Base-by-base conservation (phyloP, 768 basidiomycete genomes). In the Krasilnikovozyma curviuscula region DNA sequence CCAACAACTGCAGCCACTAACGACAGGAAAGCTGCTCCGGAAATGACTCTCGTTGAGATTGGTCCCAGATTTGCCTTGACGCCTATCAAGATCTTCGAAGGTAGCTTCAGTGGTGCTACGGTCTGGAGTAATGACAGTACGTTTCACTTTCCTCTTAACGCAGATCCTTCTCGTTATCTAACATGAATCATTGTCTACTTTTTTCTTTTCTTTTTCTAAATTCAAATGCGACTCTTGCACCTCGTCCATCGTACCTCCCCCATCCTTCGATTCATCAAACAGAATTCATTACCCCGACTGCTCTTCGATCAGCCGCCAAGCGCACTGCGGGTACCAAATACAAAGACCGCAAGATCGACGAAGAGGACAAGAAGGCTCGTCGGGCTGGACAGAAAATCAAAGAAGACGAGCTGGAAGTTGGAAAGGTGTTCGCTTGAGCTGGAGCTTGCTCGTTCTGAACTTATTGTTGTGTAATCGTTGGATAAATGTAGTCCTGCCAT, bases 31-130 rank as follows among this genome's bases (percentile, higher is more conserved):
- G n/a, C n/a, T n/a, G n/a, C n/a, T n/a, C n/a, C n/a, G n/a, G n/a
- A n/a, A n/a, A n/a, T n/a, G n/a, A n/a, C n/a, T n/a, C n/a, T n/a
- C n/a, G 75, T 89, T 18, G 93, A 97, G 68, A 97, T 98, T 55
- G 93, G 93, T 12, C 93, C 93, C 10, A 77, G 93, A 38, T 93
- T 97, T 64, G 93, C 97, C 40, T 70, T 98, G 43, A 91, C 86
- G 30, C 93, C 93, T 9, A 95, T 98, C 57, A 78, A 86, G 46
- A 89, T 98, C 50, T 98, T 98, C 61, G 93, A 98, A 64, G 93
- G 93, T 9, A 85, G 88, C 3, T 97, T 98, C 67, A 74, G 77
- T 51, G 93, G 93, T 19, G 83, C 83, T 12, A 91, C 86, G 2
- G 79, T 98, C 21, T 98, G 79, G 63, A 86, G 86, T 24, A 98